A percentile compares a stretch with the other conserved stretches of the same genome.
Evolutionary conservation across 2,329 filamentous ascomycete species (phyloP).

Genomic region (Aureobasidium zeae): DNA sequence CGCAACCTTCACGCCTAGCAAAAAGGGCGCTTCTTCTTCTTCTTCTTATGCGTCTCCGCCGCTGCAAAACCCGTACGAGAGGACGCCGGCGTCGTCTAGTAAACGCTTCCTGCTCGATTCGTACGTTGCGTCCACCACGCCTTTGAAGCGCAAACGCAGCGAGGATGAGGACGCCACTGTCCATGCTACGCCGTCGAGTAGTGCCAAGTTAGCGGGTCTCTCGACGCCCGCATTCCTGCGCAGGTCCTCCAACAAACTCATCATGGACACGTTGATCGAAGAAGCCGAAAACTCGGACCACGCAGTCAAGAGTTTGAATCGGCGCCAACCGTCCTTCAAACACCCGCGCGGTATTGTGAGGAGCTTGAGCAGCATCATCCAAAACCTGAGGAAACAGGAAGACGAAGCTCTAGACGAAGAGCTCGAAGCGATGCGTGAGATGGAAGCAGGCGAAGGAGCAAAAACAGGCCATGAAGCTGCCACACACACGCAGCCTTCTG

Average conservation of each 20-base stretch:
- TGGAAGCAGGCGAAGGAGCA: conserved; percentile 44
- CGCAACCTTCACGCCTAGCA: conserved; percentile 33
- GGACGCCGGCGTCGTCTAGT: conserved; percentile 45
- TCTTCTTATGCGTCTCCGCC: conserved; percentile 4
- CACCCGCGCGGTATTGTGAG: conserved; percentile 47
- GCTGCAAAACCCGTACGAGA: conserved; percentile 21
- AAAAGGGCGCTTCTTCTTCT: conserved; percentile 19
- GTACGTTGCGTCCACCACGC: conserved; percentile 51
- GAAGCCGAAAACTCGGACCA: conserved; percentile 44
- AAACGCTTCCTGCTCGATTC: conserved; percentile 54
- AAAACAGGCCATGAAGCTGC: too few species aligned
- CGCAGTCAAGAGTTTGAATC: conserved; percentile 4
- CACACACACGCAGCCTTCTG: too few species aligned
- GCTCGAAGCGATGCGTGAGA: conserved; percentile 61
- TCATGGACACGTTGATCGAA: conserved; percentile 48
- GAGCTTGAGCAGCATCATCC: conserved; percentile 65
- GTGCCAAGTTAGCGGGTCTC: conserved; percentile 40
- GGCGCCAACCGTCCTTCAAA: conserved; percentile 32
- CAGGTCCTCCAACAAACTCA: conserved; percentile 35
- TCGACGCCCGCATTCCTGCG: conserved; percentile 64
- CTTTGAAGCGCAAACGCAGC: conserved; percentile 44
- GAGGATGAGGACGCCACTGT: conserved; percentile 29
- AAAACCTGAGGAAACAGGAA: conserved; percentile 58
- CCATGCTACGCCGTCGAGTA: conserved; percentile 55
- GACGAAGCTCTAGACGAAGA: conserved; percentile 65